phyloP scores from a whole-genome alignment of 2,329 filamentous ascomycete genomes.

The Corinectria fuckeliana region DNA sequence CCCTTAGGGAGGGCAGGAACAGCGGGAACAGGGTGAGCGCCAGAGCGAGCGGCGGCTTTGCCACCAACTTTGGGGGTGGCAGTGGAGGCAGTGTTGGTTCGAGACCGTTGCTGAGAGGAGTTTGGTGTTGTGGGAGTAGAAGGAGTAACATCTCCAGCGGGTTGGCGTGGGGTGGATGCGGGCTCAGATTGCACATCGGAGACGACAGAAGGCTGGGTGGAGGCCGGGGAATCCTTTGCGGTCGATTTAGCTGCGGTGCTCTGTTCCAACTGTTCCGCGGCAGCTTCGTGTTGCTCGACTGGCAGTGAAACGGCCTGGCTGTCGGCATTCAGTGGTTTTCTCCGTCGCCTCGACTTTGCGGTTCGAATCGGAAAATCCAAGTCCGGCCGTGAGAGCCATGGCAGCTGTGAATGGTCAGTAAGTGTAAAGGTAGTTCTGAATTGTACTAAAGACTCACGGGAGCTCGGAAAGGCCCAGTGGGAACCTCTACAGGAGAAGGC shows the following conservation, averaged over 20 bases:
- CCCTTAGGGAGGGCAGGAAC: slow-evolving; percentile 55
- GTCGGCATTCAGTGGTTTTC: slow-evolving; percentile 48
- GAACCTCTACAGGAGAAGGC: slow-evolving; percentile 34
- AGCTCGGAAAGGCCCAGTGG: slow-evolving; percentile 50
- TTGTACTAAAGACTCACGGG: slow-evolving; percentile 51
- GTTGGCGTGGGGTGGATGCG: slow-evolving; percentile 30
- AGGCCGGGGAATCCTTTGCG: slow-evolving; percentile 22
- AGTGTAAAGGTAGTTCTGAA: not conserved
- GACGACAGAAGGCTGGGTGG: slow-evolving; percentile 24
- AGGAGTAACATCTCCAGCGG: slow-evolving; percentile 43
- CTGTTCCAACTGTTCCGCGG: slow-evolving; percentile 33
- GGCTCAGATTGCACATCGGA: slow-evolving; percentile 26
- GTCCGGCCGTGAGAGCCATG: slow-evolving; percentile 63
- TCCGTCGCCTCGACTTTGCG: slow-evolving; percentile 49
- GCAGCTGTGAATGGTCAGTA: slow-evolving; percentile 51
- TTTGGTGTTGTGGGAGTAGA: slow-evolving; percentile 46
- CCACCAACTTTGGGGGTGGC: slow-evolving; percentile 36
- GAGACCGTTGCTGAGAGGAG: slow-evolving; percentile 31
- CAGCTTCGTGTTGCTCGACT: slow-evolving; percentile 46
- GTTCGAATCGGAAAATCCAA: slow-evolving; percentile 55
- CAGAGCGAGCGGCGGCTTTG: slow-evolving; percentile 40
- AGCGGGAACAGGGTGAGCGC: slow-evolving; percentile 51
- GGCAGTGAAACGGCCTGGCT: slow-evolving; percentile 52
- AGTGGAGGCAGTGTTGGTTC: slow-evolving; percentile 34
- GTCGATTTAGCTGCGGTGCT: slow-evolving; percentile 26